A percentile compares a stretch with the other conserved stretches of the same genome.
These are phyloP conservation scores for Immersiporthe knoxdaviesiana DNA, from an alignment of 2,329 filamentous ascomycete species.

Conservation along the genomic window DNA sequence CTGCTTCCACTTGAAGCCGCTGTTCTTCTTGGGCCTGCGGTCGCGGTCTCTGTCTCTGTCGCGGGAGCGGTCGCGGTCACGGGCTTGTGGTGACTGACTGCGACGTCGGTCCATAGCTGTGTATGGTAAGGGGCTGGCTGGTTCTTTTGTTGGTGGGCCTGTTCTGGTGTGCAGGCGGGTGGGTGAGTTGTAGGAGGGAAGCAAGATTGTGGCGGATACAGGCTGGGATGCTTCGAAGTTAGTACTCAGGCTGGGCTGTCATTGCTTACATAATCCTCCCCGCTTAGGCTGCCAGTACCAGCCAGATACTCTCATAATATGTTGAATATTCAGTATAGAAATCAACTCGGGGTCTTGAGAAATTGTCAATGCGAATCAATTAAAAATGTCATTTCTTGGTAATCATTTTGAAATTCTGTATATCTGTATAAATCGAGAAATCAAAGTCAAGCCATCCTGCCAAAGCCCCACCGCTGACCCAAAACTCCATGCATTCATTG, in stretches of 20 bases:
- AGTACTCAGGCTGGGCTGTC: neutral
- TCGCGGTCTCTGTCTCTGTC: neutral
- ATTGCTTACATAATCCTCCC: neutral
- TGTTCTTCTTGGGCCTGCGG: conserved; percentile 28
- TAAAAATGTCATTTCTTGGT: neutral
- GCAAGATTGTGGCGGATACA: neutral
- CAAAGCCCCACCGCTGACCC: conserved; percentile 4
- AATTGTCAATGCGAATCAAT: neutral
- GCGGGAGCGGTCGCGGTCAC: conserved; percentile 17
- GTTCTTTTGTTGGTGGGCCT: neutral
- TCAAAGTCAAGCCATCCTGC: neutral
- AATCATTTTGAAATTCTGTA: neutral
- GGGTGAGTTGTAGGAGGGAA: neutral
- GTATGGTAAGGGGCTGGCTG: neutral
- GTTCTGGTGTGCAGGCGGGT: neutral
- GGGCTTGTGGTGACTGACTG: conserved; percentile 13
- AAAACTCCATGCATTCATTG: conserved; percentile 18
- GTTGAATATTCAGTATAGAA: neutral
- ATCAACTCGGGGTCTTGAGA: neutral
- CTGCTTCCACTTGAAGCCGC: conserved; percentile 39
- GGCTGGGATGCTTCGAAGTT: neutral
- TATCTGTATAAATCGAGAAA: neutral
- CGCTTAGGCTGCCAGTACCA: neutral
- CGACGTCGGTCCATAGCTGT: neutral
- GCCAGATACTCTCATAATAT: neutral